Percentiles rank a stretch among this genome's conserved stretches.
These are phyloP conservation scores for Triticum monococcum DNA, from an alignment of 176 grass and related monocot genomes.

Conservation along the genomic window DNA sequence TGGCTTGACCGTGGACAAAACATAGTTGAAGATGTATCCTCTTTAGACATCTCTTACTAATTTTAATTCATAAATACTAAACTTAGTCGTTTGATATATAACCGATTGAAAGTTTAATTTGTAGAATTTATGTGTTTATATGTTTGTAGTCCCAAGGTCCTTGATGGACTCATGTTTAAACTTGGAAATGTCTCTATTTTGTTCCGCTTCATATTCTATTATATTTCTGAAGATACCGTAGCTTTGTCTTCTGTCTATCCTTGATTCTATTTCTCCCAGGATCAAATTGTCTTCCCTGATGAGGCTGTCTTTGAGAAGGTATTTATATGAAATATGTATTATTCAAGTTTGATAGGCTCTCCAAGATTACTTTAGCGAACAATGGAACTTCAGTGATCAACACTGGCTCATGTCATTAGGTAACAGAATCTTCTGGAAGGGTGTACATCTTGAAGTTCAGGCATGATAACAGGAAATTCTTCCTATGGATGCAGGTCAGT, in stretches of 20 bases:
- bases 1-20: conserved; percentile 93
- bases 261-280: conserved; percentile 68
- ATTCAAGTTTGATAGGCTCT: conserved; percentile 7
- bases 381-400: conserved; percentile 16
- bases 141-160: neutral
- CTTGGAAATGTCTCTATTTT: conserved; percentile 16
- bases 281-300: conserved; percentile 94
- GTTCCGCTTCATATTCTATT: conserved; percentile 1
- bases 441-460: conserved; percentile 97
- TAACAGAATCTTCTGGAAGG: conserved; percentile 77
- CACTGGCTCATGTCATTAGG: conserved; percentile 54
- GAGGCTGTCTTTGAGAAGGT: conserved; percentile 98
- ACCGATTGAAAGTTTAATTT: neutral
- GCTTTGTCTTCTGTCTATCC: conserved; percentile 31
- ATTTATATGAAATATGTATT: conserved; percentile 4
- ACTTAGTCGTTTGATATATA: neutral
- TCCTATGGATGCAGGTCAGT: conserved; percentile 97
- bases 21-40: conserved; percentile 87
- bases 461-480: conserved; percentile 78
- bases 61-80: neutral
- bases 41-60: conserved; percentile 17
- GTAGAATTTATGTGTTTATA: neutral
- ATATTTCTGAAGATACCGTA: neutral
- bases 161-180: conserved; percentile 17
- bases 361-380: neutral